Evolutionary conservation across 2,329 filamentous ascomycete genomes (phyloP).

Genomic region (Nemania sp.): DNA sequence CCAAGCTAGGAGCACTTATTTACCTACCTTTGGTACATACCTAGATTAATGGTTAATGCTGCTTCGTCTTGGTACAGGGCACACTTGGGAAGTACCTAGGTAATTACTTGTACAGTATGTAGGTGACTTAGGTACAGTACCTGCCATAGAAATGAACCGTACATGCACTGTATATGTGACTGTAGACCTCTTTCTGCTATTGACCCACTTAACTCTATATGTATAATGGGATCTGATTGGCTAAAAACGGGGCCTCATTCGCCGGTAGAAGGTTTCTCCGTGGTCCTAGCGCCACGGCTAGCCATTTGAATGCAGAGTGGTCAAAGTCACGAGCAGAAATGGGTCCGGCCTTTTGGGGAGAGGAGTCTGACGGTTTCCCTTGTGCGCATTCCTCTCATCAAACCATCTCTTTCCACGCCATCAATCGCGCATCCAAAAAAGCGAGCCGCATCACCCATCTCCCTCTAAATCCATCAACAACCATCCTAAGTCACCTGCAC

Average conservation of each 20-base stretch:
- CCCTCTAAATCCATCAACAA: slow-evolving; percentile 69
- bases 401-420: slow-evolving; percentile 56
- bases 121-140: background rate
- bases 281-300: slow-evolving; percentile 35
- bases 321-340: slow-evolving; percentile 52
- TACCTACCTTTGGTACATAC: too few relatives aligned
- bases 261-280: slow-evolving; percentile 40
- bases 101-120: background rate
- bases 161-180: background rate
- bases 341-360: slow-evolving; percentile 46
- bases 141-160: background rate
- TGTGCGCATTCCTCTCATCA: slow-evolving; percentile 53
- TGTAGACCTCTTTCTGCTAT: background rate
- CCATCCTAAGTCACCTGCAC: slow-evolving; percentile 67
- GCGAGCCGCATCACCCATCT: slow-evolving; percentile 66
- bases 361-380: slow-evolving; percentile 45
- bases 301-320: slow-evolving; percentile 41
- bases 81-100: background rate
- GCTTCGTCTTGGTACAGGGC: background rate
- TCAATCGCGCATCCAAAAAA: slow-evolving; percentile 70
- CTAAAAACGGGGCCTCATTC: background rate
- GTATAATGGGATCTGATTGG: slow-evolving; percentile 17
- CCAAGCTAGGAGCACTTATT: too few relatives aligned
- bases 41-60: background rate
- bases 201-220: slow-evolving; percentile 12